A percentile compares a stretch with the other conserved stretches of the same genome.
phyloP scores from a whole-genome alignment of 805 yeast species.

The Suhomyces faveliae region DNA sequence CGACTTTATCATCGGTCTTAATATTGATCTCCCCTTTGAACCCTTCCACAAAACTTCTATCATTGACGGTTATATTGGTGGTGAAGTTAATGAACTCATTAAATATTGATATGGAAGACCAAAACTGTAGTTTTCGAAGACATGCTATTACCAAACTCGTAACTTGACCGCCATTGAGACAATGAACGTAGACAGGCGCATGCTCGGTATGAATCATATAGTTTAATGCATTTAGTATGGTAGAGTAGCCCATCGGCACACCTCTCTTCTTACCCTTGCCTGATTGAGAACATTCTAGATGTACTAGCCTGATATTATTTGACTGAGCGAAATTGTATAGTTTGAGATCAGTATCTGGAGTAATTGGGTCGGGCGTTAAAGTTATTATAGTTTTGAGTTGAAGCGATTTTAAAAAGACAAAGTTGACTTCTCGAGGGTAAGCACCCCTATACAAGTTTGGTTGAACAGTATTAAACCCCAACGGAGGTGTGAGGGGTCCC shows the following conservation, averaged over 20 bases:
- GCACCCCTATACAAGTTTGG: constrained; percentile 78
- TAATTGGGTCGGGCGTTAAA: constrained; percentile 74
- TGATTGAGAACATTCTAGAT: constrained; percentile 62
- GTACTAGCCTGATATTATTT: constrained; percentile 61
- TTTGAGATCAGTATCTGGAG: constrained; percentile 48
- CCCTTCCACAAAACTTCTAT: constrained; percentile 77
- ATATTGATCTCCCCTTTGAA: constrained; percentile 65
- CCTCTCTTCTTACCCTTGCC: constrained; percentile 82
- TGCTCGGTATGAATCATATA: constrained; percentile 55
- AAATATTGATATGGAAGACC: constrained; percentile 87
- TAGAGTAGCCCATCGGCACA: constrained; percentile 71
- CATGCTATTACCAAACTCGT: constrained; percentile 86
- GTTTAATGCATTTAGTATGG: constrained; percentile 59
- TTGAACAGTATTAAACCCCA: constrained; percentile 71
- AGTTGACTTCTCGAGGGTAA: constrained; percentile 76
- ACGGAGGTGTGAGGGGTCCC: constrained; percentile 61
- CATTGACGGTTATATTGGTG: constrained; percentile 76
- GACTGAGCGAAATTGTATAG: constrained; percentile 51
- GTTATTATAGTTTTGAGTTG: constrained; percentile 71
- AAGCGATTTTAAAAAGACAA: constrained; percentile 63
- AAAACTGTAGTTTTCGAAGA: constrained; percentile 72
- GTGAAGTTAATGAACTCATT: constrained; percentile 80
- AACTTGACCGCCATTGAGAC: constrained; percentile 86
- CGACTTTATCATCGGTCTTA: constrained; percentile 43
- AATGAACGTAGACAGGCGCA: constrained; percentile 80